Evolutionary conservation across 768 basidiomycete species (phyloP).

Genomic region (Scleroderma citrinum): DNA sequence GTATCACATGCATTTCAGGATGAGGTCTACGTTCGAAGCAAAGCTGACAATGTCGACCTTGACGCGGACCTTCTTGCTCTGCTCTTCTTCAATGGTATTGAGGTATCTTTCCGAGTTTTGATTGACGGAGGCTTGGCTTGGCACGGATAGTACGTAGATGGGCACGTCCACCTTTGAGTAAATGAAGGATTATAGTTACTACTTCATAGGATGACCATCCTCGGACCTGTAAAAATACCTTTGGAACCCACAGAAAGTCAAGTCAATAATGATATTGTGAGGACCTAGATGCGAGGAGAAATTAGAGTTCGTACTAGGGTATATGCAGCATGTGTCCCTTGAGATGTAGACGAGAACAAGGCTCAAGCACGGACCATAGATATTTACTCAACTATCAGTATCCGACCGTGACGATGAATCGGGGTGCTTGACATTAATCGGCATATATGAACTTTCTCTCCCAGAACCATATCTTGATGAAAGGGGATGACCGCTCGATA

Average conservation of each 20-base stretch:
- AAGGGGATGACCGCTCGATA: slow-evolving; percentile 21
- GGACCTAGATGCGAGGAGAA: slow-evolving; percentile 45
- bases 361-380: background rate
- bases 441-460: slow-evolving; percentile 33
- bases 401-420: slow-evolving; percentile 15
- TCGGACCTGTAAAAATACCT: too few relatives aligned
- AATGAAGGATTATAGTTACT: too few relatives aligned
- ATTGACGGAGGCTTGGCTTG: slow-evolving; percentile 50
- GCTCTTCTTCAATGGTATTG: slow-evolving; percentile 80
- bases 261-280: slow-evolving; percentile 60
- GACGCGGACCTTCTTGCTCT: slow-evolving; percentile 86
- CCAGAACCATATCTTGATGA: slow-evolving; percentile 38
- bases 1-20: background rate
- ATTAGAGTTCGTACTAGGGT: slow-evolving; percentile 56
- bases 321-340: slow-evolving; percentile 59
- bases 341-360: background rate
- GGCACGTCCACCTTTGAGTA: too few relatives aligned
- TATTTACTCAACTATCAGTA: slow-evolving; percentile 21
- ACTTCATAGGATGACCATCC: too few relatives aligned
- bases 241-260: slow-evolving; percentile 13
- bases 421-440: slow-evolving; percentile 26
- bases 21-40: slow-evolving; percentile 63
- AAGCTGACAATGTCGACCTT: slow-evolving; percentile 88
- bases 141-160: too few relatives aligned
- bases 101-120: slow-evolving; percentile 77